Base-by-base conservation (phyloP, 208 protist species). In the Lotmaria passim region DNA sequence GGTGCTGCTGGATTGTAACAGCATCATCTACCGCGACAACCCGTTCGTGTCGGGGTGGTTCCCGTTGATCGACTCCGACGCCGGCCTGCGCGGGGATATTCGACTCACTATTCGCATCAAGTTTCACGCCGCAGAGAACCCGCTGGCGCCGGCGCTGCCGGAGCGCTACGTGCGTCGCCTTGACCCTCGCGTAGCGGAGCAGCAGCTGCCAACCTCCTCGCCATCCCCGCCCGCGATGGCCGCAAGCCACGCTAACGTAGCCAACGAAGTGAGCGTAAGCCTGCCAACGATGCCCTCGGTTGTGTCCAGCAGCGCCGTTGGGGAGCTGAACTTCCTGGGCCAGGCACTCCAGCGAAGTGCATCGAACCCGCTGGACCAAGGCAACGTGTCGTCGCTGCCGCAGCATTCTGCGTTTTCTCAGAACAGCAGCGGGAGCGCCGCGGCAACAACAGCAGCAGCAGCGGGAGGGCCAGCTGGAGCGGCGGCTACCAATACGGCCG, bases 1-100 rank as follows among this genome's bases (percentile, higher is more conserved):
- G 36, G 93, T 98, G 15, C 86, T 94, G 59, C 58, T 98, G n/a
- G 95, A 98, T 72, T 91, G 94, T 66, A 97, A 97, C 76, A 83
- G 81, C 47, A 89, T 98, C 58, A 75, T 98, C 12, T 77, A 89
- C 57, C 81, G 80, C 47, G 78, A 73, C 17, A 85, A 83, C 41
- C 87, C 85, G 8, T 65, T 78, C 1, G 64, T 97, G 44, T 82
- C 77, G 1, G 93, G 93, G 10, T 98, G 94, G 94, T 98, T 97
- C 73, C 94, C 96, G 7, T 80, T 98, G 33, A 84, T 90, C 67
- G 94, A 98, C 70, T 88, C 87, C 1, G 86, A 62, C 53, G 73
- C 71, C 12, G 93, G 93, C 21, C 78, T 97, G 53, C 86, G 85
- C 57, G 93, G 93, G 0, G 93, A 97, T 46, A 83, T 97, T 47